Evolutionary conservation across 2,329 filamentous ascomycete species (phyloP).

Genomic region (Xylaria sp.): DNA sequence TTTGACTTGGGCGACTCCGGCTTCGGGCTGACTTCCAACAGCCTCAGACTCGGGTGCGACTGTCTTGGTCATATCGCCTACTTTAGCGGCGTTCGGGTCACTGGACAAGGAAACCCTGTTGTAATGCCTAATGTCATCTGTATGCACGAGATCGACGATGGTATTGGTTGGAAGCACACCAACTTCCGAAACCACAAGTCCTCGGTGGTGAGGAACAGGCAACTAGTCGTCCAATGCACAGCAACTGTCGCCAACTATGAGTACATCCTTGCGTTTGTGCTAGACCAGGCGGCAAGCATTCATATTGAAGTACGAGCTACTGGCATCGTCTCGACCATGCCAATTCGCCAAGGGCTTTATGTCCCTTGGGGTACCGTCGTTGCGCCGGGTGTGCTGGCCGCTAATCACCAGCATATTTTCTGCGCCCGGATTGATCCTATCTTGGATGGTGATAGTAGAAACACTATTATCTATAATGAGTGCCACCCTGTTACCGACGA

Average conservation of each 20-base stretch:
- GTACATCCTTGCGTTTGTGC: slow-evolving; percentile 54
- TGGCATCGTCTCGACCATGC: slow-evolving; percentile 39
- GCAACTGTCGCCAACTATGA: slow-evolving; percentile 78
- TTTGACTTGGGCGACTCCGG: slow-evolving; percentile 79
- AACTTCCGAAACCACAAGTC: slow-evolving; percentile 70
- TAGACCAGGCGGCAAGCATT: slow-evolving; percentile 69
- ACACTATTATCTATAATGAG: slow-evolving; percentile 59
- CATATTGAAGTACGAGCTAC: slow-evolving; percentile 65
- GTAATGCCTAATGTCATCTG: slow-evolving; percentile 69
- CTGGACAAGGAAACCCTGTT: slow-evolving; percentile 62
- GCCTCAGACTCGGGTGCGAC: slow-evolving; percentile 74
- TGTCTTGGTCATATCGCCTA: slow-evolving; percentile 74
- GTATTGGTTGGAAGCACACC: slow-evolving; percentile 77
- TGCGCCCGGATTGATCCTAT: slow-evolving; percentile 71
- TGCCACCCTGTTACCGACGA: slow-evolving; percentile 60
- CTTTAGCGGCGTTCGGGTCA: slow-evolving; percentile 66
- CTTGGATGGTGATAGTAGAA: slow-evolving; percentile 64
- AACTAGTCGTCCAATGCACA: slow-evolving; percentile 74
- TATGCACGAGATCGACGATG: slow-evolving; percentile 76
- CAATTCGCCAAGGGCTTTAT: slow-evolving; percentile 65
- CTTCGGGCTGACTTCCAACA: slow-evolving; percentile 73
- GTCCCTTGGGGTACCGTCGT: slow-evolving; percentile 70
- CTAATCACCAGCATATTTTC: slow-evolving; percentile 78
- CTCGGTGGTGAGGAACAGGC: slow-evolving; percentile 56
- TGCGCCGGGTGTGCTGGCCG: slow-evolving; percentile 70